Base-by-base conservation (phyloP, 257 asterid species). In the Solanum stenotomum region DNA sequence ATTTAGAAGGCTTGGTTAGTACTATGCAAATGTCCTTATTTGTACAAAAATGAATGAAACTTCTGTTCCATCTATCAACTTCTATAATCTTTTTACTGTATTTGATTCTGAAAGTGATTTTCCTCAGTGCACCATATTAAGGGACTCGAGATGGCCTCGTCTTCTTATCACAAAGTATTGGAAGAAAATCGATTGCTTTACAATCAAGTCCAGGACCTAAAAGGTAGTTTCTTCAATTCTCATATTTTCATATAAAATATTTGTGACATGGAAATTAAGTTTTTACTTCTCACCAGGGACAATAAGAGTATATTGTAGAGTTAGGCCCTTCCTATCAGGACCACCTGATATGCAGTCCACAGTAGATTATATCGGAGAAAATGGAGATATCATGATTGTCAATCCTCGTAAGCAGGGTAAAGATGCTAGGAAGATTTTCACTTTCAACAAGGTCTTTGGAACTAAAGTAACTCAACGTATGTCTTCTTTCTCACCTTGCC, bases 151-250 rank as follows among this genome's bases (percentile, higher is more conserved):
- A 92, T 87, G 61, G 92, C 96, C 27, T 92, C 98, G 84, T 89
- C 96, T 85, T 96, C 98, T 27, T 95, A 96, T 86, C 98, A 96
- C 86, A 90, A 94, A 87, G 94, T 96, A 77, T 87, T 96, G 94
- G 98, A 96, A 87, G 99, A 96, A 90, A 96, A 96, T 83, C 98
- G 98, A 8, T 29, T 89, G 44, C 98, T 96, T 70, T 96, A 94
- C 91, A 96, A 95, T 93, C 98, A 94, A 94, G 96, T 96, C 76
- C 98, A 96, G 90, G 99, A 96, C 87, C 96, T 96, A 61, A 96
- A 94, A 96, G 99, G 99, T 94, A 65, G 56, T 40, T 63, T 68
- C 90, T 88, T 29, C 6, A 68, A 31, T 82, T 89, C 84, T 87
- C 31, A 27, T 0, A 29, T 81, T 18, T 46, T 81, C 85, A 3